Base-by-base conservation (phyloP, 2,329 filamentous ascomycete species). In the Trichoderma koningiopsis region DNA sequence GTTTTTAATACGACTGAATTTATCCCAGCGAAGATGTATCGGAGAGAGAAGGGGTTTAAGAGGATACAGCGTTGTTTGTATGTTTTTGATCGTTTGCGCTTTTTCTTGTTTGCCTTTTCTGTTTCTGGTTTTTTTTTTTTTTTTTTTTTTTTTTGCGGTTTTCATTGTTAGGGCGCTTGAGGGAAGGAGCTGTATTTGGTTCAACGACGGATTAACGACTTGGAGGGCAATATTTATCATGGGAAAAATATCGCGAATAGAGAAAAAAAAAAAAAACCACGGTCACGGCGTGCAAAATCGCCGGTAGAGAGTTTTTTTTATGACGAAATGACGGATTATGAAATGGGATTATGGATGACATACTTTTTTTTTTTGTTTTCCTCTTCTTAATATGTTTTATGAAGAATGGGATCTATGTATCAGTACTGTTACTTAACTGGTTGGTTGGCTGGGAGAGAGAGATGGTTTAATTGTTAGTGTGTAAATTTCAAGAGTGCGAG, bases 301-400 rank as follows among this genome's bases (percentile, higher is more conserved):
- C 57, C 24, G 69, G 40, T 33, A 68, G 64, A 56, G 64, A 14
- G 11, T 13, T 35, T 67, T 66, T 66, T 10, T 65, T 31, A 70
- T 31, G 69, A 70, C 57, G 64, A 68, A 27, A 70, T 56, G 69
- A 70, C 59, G 59, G 59, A 56, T 47, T 27, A 70, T 47, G 69
- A 57, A 47, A 37, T 66, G 55, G 55, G 55, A 57, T 52, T 31
- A 59, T 52, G 47, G 49, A 69, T 69, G 68, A 66, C 37, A 22
- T 57, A 47, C 49, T 29, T 56, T 55, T 57, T 40, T 47, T n/a
- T 19, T 27, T 29, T 35, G n/a, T n/a, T n/a, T n/a, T n/a, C n/a
- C n/a, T 47, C 5, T 33, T 49, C 27, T 52, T 56, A 24, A 43
- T 8, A 43, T 43, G 40, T 43, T 55, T 55, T 55, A 29, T 29